Evolutionary conservation across 768 basidiomycete species (phyloP).

Genomic region (Phylloporus rhodoxanthus): DNA sequence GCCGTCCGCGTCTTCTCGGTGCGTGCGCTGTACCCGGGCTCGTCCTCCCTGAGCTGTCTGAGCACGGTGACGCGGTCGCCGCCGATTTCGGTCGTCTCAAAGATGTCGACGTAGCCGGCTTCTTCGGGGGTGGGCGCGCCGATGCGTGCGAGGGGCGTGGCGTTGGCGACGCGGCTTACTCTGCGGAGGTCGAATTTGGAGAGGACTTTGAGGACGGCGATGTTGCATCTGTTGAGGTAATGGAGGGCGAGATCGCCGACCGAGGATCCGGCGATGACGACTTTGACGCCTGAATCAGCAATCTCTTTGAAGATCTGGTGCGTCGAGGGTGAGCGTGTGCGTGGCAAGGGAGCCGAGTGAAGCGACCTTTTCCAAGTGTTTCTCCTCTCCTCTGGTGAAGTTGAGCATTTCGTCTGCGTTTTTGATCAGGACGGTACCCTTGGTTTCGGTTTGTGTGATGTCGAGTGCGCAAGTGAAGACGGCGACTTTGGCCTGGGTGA

Average conservation of each 20-base stretch:
- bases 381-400: conserved; percentile 93
- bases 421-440: conserved; percentile 94
- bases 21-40: conserved; percentile 51
- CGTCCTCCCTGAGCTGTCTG: conserved; percentile 68
- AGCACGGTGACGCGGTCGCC: conserved; percentile 97
- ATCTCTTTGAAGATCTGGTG: conserved; percentile 99
- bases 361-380: conserved; percentile 94
- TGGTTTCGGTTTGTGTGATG: conserved; percentile 95
- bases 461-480: conserved; percentile 93
- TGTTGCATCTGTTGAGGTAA: conserved; percentile 89
- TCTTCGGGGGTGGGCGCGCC: conserved; percentile 97
- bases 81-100: conserved; percentile 94
- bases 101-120: conserved; percentile 87
- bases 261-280: conserved; percentile 88
- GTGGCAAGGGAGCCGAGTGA: no score
- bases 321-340: no score
- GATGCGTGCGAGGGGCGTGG: conserved; percentile 91
- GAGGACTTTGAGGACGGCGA: conserved; percentile 94
- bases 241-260: conserved; percentile 96
- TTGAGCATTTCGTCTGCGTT: conserved; percentile 96
- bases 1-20: conserved; percentile 81
- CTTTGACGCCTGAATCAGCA: conserved; percentile 88
- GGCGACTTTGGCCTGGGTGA: conserved; percentile 82
- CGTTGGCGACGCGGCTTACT: conserved; percentile 90
- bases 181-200: conserved; percentile 97